A percentile compares a stretch with the other conserved stretches of the same genome.
Conservation (phyloP, 164 flowering plant species). For the Magnolia changhungtana region DNA sequence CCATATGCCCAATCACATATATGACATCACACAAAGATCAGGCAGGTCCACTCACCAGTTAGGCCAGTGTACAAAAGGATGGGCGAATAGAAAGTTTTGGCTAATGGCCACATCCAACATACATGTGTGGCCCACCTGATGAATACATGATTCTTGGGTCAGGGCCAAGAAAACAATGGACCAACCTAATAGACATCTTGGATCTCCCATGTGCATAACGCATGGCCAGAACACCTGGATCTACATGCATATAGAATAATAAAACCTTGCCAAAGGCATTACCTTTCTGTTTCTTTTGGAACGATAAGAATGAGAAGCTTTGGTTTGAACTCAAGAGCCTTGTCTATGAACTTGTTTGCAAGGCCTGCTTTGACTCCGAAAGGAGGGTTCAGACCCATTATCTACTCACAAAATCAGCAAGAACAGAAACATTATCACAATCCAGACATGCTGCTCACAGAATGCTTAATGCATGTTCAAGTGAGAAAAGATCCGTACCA, state of each 20-base stretch:
- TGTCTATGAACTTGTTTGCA: conserved; percentile 73
- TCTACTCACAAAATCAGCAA: conserved; percentile 27
- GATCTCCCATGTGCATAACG: neutral
- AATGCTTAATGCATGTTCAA: neutral
- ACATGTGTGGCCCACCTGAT: neutral
- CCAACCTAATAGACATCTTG: no score
- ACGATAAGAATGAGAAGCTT: conserved; percentile 85
- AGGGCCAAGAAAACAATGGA: no score
- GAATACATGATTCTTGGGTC: no score
- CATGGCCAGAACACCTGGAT: neutral
- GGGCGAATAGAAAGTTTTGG: neutral
- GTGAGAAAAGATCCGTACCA: conserved; percentile 44
- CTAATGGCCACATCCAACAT: neutral
- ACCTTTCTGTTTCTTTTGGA: conserved; percentile 80
- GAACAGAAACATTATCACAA: neutral
- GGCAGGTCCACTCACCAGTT: neutral
- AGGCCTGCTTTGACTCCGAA: conserved; percentile 69
- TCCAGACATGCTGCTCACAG: neutral
- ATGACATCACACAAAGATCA: neutral
- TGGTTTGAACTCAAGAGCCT: conserved; percentile 87
- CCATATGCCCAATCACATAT: no score
- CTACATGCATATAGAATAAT: neutral
- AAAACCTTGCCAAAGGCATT: conserved; percentile 9
- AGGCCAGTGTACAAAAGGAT: neutral
- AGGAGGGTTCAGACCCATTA: conserved; percentile 93